Base-by-base conservation (phyloP, 495 filamentous ascomycete species). In the Neurospora cerealis region DNA sequence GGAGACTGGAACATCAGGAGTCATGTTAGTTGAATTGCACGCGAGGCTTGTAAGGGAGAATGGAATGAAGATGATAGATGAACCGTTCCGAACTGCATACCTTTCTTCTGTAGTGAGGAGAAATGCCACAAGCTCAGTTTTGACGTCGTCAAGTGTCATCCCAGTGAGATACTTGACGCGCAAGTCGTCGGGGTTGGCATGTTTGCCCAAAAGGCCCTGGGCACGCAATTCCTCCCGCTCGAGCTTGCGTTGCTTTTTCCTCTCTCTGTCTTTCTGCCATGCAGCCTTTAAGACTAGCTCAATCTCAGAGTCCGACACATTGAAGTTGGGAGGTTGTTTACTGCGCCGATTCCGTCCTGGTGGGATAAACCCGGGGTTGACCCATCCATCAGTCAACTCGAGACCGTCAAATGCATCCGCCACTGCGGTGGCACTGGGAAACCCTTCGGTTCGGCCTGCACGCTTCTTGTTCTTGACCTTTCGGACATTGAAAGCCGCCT, bases 201-300 rank as follows among this genome's bases (percentile, higher is more conserved):
- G 90, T 75, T 87, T 89, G 46, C 93, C 92, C 15, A 98, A 86
- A 40, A 97, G 78, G 8, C 96, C 96, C 78, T 93, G 86, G 0
- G 88, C 85, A 37, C 95, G 92, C 34, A 96, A 85, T 71, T 91
- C 87, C 80, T 96, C 91, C 7, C 96, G 91, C 74, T 93, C 89
- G 77, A 82, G 85, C 82, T 97, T 99, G 74, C 87, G 91, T 4
- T 82, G 79, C 70, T 90, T 92, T 83, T 98, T 99, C 81, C 92
- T 94, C 69, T 84, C 77, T n/a, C 94, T 87, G 77, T 98, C 95
- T 46, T 88, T 91, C 74, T 89, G 86, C 91, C 92, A 96, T 8
- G 88, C 83, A 24, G 79, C 82, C 37, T 86, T 82, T 19, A 98
- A 78, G 10, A 85, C 83, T 2, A 84, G 82, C 76, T 91, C 89